A percentile compares a stretch with the other conserved stretches of the same genome.
Evolutionary conservation across 805 yeast genomes (phyloP).

Genomic region (Myxozyma neotropica): DNA sequence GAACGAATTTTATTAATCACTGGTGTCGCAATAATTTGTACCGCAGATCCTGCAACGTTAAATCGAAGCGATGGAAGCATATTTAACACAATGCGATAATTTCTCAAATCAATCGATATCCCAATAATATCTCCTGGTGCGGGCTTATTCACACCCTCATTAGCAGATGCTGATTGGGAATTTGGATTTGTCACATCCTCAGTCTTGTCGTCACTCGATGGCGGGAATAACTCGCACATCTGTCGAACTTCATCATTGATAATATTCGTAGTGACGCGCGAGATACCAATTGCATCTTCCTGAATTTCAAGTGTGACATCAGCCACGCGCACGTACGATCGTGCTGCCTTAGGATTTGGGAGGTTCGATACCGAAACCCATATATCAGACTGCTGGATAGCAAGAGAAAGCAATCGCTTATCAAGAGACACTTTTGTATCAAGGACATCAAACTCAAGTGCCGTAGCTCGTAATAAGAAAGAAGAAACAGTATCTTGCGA

Average conservation of each 20-base stretch:
- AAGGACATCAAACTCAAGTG: conserved; percentile 24
- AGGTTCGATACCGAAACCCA: conserved; percentile 15
- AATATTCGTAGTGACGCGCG: conserved; percentile 4
- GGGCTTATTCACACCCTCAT: neutral
- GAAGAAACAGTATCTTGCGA: conserved; percentile 12
- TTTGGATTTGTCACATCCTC: neutral
- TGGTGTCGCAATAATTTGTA: conserved; percentile 18
- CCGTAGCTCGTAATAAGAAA: conserved; percentile 13
- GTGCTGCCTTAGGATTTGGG: conserved; percentile 5
- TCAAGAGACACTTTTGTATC: conserved; percentile 14
- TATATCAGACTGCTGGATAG: conserved; percentile 14
- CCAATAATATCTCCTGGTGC: conserved; percentile 17
- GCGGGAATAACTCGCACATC: conserved; percentile 11
- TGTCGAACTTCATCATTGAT: conserved; percentile 18
- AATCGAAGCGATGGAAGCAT: conserved; percentile 31
- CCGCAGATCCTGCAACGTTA: conserved; percentile 19
- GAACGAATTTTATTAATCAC: conserved; percentile 7
- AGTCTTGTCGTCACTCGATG: neutral
- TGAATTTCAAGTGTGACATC: conserved; percentile 19
- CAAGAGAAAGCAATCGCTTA: conserved; percentile 9
- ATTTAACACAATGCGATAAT: conserved; percentile 11
- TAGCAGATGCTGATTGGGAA: neutral
- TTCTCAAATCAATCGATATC: conserved; percentile 16
- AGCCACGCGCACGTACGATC: conserved; percentile 15
- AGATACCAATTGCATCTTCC: conserved; percentile 24